Evolutionary conservation across 1,139 yeast species (phyloP).

Genomic region (Candida sp.): DNA sequence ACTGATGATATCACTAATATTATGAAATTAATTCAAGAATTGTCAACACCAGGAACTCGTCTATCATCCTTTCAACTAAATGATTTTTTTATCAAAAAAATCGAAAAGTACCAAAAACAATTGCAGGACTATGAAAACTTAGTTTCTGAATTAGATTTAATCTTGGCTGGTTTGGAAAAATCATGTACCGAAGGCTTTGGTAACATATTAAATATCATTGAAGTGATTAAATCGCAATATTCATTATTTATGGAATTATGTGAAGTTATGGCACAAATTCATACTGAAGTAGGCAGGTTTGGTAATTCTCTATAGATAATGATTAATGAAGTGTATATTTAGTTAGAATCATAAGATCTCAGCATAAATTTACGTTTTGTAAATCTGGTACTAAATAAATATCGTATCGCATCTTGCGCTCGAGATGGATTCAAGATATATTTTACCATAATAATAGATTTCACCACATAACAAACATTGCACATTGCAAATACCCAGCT

Average conservation of each 20-base stretch:
- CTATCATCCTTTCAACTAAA: conserved; percentile 49
- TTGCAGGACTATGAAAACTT: conserved; percentile 73
- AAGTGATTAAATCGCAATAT: conserved; percentile 79
- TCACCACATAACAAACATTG: no score
- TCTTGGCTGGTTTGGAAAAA: conserved; percentile 40
- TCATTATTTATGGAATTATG: conserved; percentile 86
- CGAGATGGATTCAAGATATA: not conserved
- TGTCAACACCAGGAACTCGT: conserved; percentile 66
- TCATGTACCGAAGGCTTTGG: conserved; percentile 46
- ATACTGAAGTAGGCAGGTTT: conserved; percentile 48
- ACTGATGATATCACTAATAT: conserved; percentile 68
- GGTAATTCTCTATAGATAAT: not conserved
- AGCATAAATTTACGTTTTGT: no score
- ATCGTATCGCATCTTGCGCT: not conserved
- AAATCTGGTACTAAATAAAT: no score
- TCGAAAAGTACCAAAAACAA: conserved; percentile 64
- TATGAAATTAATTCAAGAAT: conserved; percentile 61
- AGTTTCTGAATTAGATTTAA: conserved; percentile 65
- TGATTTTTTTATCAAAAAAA: conserved; percentile 48
- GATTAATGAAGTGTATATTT: not conserved
- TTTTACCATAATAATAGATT: no score
- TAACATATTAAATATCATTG: conserved; percentile 54
- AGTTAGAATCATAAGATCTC: not conserved
- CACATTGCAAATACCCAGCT: no score
- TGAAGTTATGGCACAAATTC: conserved; percentile 85